Percentiles rank a stretch among this genome's conserved stretches.
These are phyloP conservation scores for Aspergillus quadricinctus DNA, from an alignment of 2,329 filamentous ascomycete species.

Conservation along the genomic window DNA sequence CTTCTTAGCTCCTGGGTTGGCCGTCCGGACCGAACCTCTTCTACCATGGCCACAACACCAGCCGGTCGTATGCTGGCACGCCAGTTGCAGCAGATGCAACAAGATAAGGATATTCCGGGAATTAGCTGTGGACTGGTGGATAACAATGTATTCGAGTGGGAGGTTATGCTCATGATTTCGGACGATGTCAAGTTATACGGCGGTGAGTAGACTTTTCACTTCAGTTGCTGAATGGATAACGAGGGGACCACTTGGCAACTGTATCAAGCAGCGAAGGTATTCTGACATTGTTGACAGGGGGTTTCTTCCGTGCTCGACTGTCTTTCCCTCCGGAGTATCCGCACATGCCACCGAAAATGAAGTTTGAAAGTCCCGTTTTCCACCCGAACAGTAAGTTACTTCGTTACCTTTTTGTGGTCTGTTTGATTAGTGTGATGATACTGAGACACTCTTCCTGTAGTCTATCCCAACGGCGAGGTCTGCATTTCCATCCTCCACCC, in stretches of 20 bases:
- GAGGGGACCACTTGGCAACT: too few species aligned
- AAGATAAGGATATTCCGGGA: slow-evolving; percentile 82
- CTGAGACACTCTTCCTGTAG: slow-evolving; percentile 29
- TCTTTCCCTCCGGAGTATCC: slow-evolving; percentile 84
- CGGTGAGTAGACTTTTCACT: slow-evolving; percentile 52
- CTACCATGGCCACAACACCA: slow-evolving; percentile 40
- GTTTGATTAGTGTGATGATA: background rate
- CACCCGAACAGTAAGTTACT: slow-evolving; percentile 73
- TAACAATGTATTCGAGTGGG: slow-evolving; percentile 93
- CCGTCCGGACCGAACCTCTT: background rate
- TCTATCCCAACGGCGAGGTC: slow-evolving; percentile 80
- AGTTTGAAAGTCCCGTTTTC: slow-evolving; percentile 81
- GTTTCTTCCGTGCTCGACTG: slow-evolving; percentile 83
- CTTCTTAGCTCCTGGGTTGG: background rate
- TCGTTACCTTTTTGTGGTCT: background rate
- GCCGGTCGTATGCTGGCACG: slow-evolving; percentile 64
- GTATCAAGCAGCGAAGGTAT: background rate
- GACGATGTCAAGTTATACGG: slow-evolving; percentile 93
- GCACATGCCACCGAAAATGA: slow-evolving; percentile 80
- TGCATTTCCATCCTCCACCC: slow-evolving; percentile 98
- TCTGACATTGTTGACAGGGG: slow-evolving; percentile 56
- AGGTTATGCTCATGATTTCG: slow-evolving; percentile 97
- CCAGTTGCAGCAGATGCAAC: slow-evolving; percentile 93
- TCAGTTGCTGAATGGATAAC: background rate
- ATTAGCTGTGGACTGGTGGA: slow-evolving; percentile 88